Evolutionary conservation across 106 monocot genomes (phyloP).

Genomic region (Allium cepa): DNA sequence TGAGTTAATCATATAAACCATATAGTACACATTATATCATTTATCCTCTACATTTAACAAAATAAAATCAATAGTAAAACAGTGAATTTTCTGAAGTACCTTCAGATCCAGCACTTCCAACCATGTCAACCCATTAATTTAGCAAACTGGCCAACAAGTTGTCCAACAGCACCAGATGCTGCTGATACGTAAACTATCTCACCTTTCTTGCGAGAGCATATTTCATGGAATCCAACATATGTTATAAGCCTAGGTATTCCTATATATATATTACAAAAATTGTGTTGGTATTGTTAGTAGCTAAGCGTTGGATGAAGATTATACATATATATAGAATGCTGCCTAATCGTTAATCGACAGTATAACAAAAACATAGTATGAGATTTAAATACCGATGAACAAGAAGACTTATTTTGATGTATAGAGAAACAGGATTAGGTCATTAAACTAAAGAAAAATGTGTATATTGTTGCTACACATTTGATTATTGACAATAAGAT

Average conservation of each 20-base stretch:
- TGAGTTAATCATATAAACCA: slow-evolving; percentile 4
- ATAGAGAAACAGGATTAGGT: no score
- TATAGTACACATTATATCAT: background rate
- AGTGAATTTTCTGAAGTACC: slow-evolving; percentile 6
- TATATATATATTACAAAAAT: slow-evolving; percentile 12
- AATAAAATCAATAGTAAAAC: background rate
- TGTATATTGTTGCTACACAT: no score
- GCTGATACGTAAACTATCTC: slow-evolving; percentile 59
- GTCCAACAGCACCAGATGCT: slow-evolving; percentile 61
- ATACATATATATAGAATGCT: no score
- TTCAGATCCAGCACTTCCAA: slow-evolving; percentile 56
- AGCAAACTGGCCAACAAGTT: slow-evolving; percentile 62
- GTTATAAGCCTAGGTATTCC: slow-evolving; percentile 64
- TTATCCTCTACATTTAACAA: background rate
- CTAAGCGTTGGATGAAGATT: no score
- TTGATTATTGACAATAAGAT: no score
- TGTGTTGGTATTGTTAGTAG: no score
- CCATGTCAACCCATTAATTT: slow-evolving; percentile 57
- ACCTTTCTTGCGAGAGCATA: slow-evolving; percentile 52
- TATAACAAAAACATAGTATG: no score
- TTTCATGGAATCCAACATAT: slow-evolving; percentile 54
- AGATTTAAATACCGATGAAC: no score
- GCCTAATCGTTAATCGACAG: no score
- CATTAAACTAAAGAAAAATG: no score
- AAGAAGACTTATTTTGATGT: no score